Evolutionary conservation across 768 basidiomycete genomes (phyloP), one percentile per base, ranked within the genome.

Genomic region (Boletales sp.): DNA sequence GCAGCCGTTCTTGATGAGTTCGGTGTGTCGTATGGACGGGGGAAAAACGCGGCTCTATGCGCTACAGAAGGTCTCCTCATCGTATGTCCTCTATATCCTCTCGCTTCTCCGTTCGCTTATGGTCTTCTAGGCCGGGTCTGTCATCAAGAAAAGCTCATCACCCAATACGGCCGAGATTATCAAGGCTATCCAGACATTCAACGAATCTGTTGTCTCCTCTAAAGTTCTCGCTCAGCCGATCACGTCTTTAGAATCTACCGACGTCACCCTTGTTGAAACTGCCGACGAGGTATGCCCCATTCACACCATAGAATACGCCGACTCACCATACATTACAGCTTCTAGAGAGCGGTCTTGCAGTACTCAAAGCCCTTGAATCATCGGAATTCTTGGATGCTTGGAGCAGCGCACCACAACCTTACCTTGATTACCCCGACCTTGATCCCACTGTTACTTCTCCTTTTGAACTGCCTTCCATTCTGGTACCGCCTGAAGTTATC

Each of bases 1-100:
- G 82, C 84, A 3, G 77, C 86, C 1, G 94, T 95, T 4, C 74
- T 97, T 17, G 90, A 93, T 60, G 92, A 94, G 62, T 91, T 94
- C 48, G 88, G 87, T 41, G 88, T 90, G 2, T 91, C 90, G 5
- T 83, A 87, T 55, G 82, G 85, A n/a, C 81, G 91, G 15, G 90
- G 87, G 3, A 86, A 90, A 67, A 78, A 82, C 40, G 89, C 90
- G 0, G 88, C 85, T 0, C 68, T 90, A 10, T 90, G 90, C 66
- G 87, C 88, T 10, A 85, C 82, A 6, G 90, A 93, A 67, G 87
- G 87, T 9, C 70, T 92, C 0, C 79, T 93, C 66, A 85, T 89
- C 50, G 84, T 85, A 55, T 41, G 79, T 41, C 24, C 34, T 40
- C 14, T 27, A 5, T 18, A 13, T 29, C 17, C 24, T 17, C 10